Percentiles rank a stretch among this genome's conserved stretches.
Evolutionary conservation across 345 rosid genomes (phyloP).

Genomic region (Camelina hispida): DNA sequence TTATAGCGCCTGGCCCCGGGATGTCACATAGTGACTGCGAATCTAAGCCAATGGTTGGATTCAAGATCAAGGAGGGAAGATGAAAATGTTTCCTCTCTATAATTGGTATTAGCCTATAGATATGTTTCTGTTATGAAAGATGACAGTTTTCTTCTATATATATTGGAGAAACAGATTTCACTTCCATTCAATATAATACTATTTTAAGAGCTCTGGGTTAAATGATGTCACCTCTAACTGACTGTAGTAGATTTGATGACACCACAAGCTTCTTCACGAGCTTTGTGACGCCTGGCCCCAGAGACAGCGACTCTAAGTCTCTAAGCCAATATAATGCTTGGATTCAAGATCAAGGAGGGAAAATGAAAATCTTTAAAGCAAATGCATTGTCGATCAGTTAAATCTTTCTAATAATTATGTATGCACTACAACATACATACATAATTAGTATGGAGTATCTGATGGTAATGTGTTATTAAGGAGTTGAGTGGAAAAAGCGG

Average conservation of each 20-base stretch:
- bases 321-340: no score
- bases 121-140: no score
- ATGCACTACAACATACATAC: no score
- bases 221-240: constrained; percentile 39
- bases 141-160: background rate
- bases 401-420: no score
- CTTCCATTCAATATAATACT: background rate
- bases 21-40: background rate
- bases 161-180: background rate
- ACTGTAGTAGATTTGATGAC: background rate
- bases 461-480: no score
- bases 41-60: constrained; percentile 36
- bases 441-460: no score
- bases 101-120: no score
- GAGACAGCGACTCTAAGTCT: no score
- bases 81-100: constrained; percentile 35
- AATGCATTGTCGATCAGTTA: no score
- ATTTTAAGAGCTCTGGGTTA: background rate
- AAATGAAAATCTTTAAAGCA: no score
- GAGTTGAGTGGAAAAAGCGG: no score
- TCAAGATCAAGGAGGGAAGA: constrained; percentile 34
- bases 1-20: constrained; percentile 28
- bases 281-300: constrained; percentile 7
- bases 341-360: no score
- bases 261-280: constrained; percentile 32